A percentile compares a stretch with the other conserved stretches of the same genome.
Conservation (phyloP, 495 filamentous ascomycete species). For the Penicillium coffeae region DNA sequence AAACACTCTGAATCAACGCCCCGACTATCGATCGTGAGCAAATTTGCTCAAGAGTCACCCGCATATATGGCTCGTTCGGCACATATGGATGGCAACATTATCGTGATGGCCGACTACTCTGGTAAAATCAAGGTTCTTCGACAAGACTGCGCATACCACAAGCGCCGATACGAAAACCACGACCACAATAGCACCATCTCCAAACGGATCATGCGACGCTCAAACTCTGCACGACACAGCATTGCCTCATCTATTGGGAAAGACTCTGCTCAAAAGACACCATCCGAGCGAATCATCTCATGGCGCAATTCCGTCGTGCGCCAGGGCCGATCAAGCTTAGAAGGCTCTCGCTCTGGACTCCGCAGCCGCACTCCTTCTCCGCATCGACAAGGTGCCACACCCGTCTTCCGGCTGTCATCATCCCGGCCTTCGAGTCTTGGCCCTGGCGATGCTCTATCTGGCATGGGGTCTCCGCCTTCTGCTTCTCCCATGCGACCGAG, state of each 20-base stretch:
- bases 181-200: conserved; percentile 71
- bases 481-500: conserved; percentile 27
- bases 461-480: conserved; percentile 33
- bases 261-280: conserved; percentile 50
- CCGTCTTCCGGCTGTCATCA: conserved; percentile 12
- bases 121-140: conserved; percentile 91
- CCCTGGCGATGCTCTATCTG: conserved; percentile 29
- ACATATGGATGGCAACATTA: conserved; percentile 84
- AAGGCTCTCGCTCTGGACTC: conserved; percentile 41
- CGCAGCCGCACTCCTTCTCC: conserved; percentile 55
- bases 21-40: conserved; percentile 43
- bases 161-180: conserved; percentile 50
- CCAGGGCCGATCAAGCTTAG: conserved; percentile 48
- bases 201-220: conserved; percentile 67
- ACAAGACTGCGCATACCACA: conserved; percentile 79
- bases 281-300: conserved; percentile 80
- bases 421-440: conserved; percentile 23
- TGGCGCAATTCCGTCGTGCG: conserved; percentile 80
- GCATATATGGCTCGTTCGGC: conserved; percentile 68
- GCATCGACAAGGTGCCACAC: conserved; percentile 20
- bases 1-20: conserved; percentile 17
- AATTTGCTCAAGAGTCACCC: conserved; percentile 57
- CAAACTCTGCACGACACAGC: conserved; percentile 57
- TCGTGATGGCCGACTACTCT: conserved; percentile 84
- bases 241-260: conserved; percentile 45